Evolutionary conservation across 352 stramenopile genomes (phyloP).

Genomic region (Stramenopiles sp.): DNA sequence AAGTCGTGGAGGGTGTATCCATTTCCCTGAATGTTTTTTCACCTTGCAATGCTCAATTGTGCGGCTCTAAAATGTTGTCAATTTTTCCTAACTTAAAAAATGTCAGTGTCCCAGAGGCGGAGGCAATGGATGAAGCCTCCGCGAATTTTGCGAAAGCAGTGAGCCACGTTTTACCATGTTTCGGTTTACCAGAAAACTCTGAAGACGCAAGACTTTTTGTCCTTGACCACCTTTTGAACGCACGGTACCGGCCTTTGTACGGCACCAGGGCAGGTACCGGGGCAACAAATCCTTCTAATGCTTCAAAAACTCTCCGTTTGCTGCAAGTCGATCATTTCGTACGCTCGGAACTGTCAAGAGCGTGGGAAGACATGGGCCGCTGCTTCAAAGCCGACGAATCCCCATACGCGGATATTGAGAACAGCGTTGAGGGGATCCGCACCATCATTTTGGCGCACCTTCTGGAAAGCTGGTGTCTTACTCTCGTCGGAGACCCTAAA

Average conservation of each 20-base stretch:
- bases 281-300: not conserved
- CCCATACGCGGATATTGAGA: not conserved
- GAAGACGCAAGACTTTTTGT: not conserved
- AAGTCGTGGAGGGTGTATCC: not conserved
- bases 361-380: not conserved
- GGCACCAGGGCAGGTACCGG: not conserved
- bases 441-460: not conserved
- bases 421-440: not conserved
- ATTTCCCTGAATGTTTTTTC: not conserved
- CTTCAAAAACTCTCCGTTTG: not conserved
- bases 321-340: too few species aligned
- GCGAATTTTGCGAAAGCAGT: not conserved
- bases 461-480: not conserved
- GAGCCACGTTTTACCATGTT: not conserved
- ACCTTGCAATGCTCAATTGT: not conserved
- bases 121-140: not conserved
- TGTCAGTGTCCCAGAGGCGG: not conserved
- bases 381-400: not conserved
- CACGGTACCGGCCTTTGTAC: not conserved
- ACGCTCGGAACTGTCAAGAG: too few species aligned
- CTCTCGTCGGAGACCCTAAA: not conserved
- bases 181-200: not conserved
- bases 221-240: not conserved
- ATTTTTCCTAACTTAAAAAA: too few species aligned
- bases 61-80: not conserved